Conservation (phyloP, 2,329 filamentous ascomycete genomes). For the Plectosphaerella sp. region DNA sequence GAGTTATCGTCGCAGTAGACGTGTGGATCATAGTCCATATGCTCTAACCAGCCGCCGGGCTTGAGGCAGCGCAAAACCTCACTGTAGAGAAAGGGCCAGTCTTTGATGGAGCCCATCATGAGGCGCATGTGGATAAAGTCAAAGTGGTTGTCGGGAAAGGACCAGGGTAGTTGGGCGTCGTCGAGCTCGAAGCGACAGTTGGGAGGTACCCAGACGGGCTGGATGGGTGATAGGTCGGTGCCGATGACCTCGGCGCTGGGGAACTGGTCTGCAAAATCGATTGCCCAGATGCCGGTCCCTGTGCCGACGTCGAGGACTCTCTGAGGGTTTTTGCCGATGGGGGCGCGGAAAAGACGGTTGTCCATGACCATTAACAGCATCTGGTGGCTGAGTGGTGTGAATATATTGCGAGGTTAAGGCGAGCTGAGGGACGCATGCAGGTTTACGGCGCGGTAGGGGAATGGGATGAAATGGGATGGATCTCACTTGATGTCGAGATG, state of each 20-base stretch:
- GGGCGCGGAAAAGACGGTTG: slow-evolving; percentile 17
- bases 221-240: slow-evolving; percentile 29
- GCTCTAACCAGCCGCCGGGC: slow-evolving; percentile 28
- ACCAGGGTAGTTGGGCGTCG: slow-evolving; percentile 50
- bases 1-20: slow-evolving; percentile 1
- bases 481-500: slow-evolving; percentile 11
- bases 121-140: slow-evolving; percentile 56
- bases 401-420: neutral
- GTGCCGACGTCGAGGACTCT: slow-evolving; percentile 3
- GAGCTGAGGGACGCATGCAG: neutral
- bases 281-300: slow-evolving; percentile 3
- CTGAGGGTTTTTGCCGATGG: slow-evolving; percentile 3
- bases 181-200: slow-evolving; percentile 46
- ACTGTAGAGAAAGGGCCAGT: slow-evolving; percentile 25
- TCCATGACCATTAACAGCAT: slow-evolving; percentile 20
- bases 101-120: slow-evolving; percentile 3
- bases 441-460: no score
- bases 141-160: slow-evolving; percentile 37
- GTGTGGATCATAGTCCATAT: slow-evolving; percentile 18
- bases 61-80: slow-evolving; percentile 33
- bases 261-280: slow-evolving; percentile 23
- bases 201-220: slow-evolving; percentile 23
- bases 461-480: no score
- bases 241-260: slow-evolving; percentile 23
- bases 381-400: slow-evolving; percentile 3